A percentile compares a stretch with the other conserved stretches of the same genome.
Conservation (phyloP, 2,329 filamentous ascomycete species). For the Colletotrichum liriopes region DNA sequence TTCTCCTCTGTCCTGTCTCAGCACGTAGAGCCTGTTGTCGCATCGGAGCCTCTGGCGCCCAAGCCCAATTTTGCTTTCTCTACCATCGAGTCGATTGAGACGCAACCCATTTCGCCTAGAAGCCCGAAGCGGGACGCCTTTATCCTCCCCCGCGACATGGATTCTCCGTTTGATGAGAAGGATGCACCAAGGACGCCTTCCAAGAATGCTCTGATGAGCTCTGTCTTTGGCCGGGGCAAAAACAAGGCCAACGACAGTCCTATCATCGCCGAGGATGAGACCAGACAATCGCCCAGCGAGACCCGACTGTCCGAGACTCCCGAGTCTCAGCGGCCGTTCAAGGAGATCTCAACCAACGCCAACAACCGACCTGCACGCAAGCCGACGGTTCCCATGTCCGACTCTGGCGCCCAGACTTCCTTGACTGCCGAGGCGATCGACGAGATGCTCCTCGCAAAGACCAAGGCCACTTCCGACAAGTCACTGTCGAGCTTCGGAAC, state of each 20-base stretch:
- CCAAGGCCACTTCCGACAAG: slow-evolving; percentile 52
- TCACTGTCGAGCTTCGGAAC: slow-evolving; percentile 58
- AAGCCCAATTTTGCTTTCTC: slow-evolving; percentile 60
- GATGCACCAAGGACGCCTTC: slow-evolving; percentile 56
- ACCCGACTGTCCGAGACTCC: slow-evolving; percentile 62
- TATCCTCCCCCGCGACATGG: slow-evolving; percentile 67
- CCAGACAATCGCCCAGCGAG: slow-evolving; percentile 66
- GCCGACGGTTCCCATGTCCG: slow-evolving; percentile 64
- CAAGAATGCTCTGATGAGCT: slow-evolving; percentile 58
- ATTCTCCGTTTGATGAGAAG: slow-evolving; percentile 49
- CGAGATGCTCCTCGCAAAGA: slow-evolving; percentile 75
- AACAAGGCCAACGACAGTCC: slow-evolving; percentile 56
- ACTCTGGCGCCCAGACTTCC: slow-evolving; percentile 86
- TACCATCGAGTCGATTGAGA: slow-evolving; percentile 62
- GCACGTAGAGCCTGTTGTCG: slow-evolving; percentile 58
- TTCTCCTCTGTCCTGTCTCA: slow-evolving; percentile 57
- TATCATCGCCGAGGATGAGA: slow-evolving; percentile 77
- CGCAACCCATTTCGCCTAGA: slow-evolving; percentile 62
- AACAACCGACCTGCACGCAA: slow-evolving; percentile 59
- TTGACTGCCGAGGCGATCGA: slow-evolving; percentile 89
- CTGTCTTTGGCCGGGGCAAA: slow-evolving; percentile 63
- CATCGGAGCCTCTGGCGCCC: slow-evolving; percentile 38
- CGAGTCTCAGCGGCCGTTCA: slow-evolving; percentile 72
- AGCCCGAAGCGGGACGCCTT: slow-evolving; percentile 71
- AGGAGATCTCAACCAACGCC: slow-evolving; percentile 74